Evolutionary conservation across 2,329 filamentous ascomycete species (phyloP).

Genomic region (Paraphaeosphaeria minitans): DNA sequence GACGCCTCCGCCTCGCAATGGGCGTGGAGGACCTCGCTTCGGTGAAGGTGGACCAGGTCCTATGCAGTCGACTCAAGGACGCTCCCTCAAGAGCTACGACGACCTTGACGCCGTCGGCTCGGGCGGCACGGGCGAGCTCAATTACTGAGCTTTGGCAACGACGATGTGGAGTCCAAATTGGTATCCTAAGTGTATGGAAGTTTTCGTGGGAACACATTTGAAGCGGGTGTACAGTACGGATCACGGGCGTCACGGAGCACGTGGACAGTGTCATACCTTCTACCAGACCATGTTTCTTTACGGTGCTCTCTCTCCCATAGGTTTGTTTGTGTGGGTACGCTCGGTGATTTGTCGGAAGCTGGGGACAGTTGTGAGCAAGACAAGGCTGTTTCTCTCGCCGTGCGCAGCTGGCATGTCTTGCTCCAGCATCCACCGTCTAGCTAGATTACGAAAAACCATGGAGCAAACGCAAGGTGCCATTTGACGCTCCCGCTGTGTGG

Average conservation of each 20-base stretch:
- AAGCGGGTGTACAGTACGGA: conserved; percentile 7
- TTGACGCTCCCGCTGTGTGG: background rate
- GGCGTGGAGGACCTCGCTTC: conserved; percentile 65
- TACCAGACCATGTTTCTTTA: background rate
- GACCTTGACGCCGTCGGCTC: conserved; percentile 79
- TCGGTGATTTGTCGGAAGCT: background rate
- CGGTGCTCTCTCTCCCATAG: background rate
- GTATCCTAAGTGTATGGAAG: background rate
- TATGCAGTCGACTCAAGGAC: conserved; percentile 87
- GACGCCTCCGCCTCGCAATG: conserved; percentile 57
- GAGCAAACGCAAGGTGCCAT: background rate
- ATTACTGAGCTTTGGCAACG: conserved; percentile 65
- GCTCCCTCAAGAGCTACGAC: conserved; percentile 95
- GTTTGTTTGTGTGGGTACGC: background rate
- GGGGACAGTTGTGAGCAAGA: background rate
- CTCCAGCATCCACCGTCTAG: background rate
- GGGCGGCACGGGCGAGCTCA: conserved; percentile 77
- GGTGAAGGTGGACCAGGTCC: conserved; percentile 80
- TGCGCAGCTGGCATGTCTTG: background rate
- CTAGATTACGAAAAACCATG: background rate
- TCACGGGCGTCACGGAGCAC: background rate
- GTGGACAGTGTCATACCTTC: conserved; percentile 19
- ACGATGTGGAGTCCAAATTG: conserved; percentile 8
- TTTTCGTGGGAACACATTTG: background rate
- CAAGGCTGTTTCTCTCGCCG: background rate